A percentile compares a stretch with the other conserved stretches of the same genome.
phyloP scores from a whole-genome alignment of 495 filamentous ascomycete genomes.

The Parachaetomium inaequale region DNA sequence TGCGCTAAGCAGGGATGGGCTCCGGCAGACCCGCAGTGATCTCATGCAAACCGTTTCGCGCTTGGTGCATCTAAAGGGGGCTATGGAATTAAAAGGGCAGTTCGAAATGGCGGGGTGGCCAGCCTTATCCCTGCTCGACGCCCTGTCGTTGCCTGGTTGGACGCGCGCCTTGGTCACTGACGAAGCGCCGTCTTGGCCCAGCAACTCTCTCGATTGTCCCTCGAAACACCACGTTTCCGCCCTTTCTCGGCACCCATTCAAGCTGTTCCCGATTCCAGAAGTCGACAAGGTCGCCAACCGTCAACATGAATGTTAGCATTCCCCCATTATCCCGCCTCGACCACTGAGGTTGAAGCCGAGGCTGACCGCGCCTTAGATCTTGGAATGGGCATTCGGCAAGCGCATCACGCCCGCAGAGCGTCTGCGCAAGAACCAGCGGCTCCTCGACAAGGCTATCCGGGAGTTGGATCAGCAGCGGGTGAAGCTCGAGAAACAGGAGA shows the following conservation, averaged over 20 bases:
- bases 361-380: slow-evolving; percentile 56
- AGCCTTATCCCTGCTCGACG: not conserved
- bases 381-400: slow-evolving; percentile 98
- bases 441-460: slow-evolving; percentile 93
- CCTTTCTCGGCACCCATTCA: not conserved
- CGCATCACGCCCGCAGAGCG: slow-evolving; percentile 97
- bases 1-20: not conserved
- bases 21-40: not conserved
- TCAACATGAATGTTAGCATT: slow-evolving; percentile 39
- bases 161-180: slow-evolving; percentile 7
- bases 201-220: not conserved
- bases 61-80: not conserved
- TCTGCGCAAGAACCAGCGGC: slow-evolving; percentile 92
- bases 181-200: slow-evolving; percentile 6
- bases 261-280: not conserved
- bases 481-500: slow-evolving; percentile 97
- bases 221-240: not conserved
- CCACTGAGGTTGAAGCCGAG: not conserved
- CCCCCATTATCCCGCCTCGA: not conserved
- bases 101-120: not conserved
- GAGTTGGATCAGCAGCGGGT: slow-evolving; percentile 90
- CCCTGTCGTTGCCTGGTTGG: not conserved
- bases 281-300: not conserved
- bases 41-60: not conserved
- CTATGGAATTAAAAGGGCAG: not conserved